Evolutionary conservation across 1,284 basidiomycete genomes (phyloP).

Genomic region (Sporisorium sorghi): DNA sequence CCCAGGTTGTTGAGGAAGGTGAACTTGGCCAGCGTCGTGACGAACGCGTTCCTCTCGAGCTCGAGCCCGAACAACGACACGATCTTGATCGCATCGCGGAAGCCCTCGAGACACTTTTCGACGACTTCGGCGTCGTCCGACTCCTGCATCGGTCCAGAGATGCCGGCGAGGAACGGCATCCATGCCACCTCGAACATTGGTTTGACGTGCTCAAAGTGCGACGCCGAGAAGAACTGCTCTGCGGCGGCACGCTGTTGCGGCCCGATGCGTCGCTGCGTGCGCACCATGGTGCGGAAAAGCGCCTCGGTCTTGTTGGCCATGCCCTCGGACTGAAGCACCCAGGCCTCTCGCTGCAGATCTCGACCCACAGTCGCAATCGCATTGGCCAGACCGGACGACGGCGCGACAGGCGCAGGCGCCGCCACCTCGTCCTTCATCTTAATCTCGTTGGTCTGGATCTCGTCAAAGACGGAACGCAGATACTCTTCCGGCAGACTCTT

Average conservation of each 20-base stretch:
- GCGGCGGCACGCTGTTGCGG: conserved; percentile 64
- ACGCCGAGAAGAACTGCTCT: conserved; percentile 68
- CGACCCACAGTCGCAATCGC: conserved; percentile 67
- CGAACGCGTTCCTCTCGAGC: conserved; percentile 68
- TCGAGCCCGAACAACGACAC: conserved; percentile 68
- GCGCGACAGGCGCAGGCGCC: conserved; percentile 25
- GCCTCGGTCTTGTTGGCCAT: conserved; percentile 69
- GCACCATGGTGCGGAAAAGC: conserved; percentile 69
- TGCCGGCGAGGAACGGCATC: conserved; percentile 69
- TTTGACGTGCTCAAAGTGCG: conserved; percentile 69
- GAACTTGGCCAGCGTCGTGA: conserved; percentile 69
- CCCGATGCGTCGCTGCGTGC: conserved; percentile 63
- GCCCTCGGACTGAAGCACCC: conserved; percentile 67
- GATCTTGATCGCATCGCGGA: conserved; percentile 68
- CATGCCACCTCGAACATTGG: conserved; percentile 70
- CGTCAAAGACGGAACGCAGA: conserved; percentile 62
- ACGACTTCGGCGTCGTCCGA: conserved; percentile 65
- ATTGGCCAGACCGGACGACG: conserved; percentile 58
- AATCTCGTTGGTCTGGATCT: conserved; percentile 69
- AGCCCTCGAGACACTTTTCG: conserved; percentile 63
- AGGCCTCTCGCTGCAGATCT: conserved; percentile 67
- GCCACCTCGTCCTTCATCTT: conserved; percentile 69
- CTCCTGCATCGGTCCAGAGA: conserved; percentile 67
- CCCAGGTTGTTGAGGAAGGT: conserved; percentile 69
- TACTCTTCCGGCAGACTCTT: conserved; percentile 66